phyloP scores from a whole-genome alignment of 2,329 filamentous ascomycete species.

The Claviceps monticola region DNA sequence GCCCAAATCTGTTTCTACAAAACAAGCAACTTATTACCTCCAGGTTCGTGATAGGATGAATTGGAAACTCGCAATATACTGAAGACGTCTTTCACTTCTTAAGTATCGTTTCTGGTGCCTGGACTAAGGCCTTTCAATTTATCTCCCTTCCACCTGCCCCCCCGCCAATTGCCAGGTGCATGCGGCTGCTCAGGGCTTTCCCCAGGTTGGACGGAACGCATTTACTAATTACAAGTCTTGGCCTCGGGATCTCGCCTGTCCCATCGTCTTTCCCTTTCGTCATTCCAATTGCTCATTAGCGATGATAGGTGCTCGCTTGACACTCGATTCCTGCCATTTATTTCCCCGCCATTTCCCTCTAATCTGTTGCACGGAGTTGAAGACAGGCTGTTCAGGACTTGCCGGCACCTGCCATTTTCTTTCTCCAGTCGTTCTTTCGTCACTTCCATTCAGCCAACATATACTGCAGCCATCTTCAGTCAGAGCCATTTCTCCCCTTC shows the following conservation, averaged over 20 bases:
- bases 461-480: conserved; percentile 5
- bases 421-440: conserved; percentile 5
- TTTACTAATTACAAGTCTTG: background rate
- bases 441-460: conserved; percentile 1
- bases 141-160: conserved; percentile 3
- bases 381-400: conserved; percentile 11
- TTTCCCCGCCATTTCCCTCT: conserved; percentile 11
- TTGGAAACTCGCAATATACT: background rate
- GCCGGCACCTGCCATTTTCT: conserved; percentile 12
- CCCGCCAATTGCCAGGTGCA: conserved; percentile 1
- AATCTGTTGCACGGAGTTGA: conserved; percentile 5
- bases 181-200: conserved; percentile 5
- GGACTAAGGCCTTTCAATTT: background rate
- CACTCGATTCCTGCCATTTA: conserved; percentile 12
- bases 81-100: background rate
- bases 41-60: background rate
- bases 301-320: conserved; percentile 5
- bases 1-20: background rate
- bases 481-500: conserved; percentile 2
- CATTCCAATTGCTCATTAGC: background rate
- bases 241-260: conserved; percentile 3
- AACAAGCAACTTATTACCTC: background rate
- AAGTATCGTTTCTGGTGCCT: background rate
- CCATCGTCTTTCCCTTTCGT: conserved; percentile 5
- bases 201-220: background rate